A percentile compares a stretch with the other conserved stretches of the same genome.
These are phyloP conservation scores for Colletotrichum simmondsii DNA, from an alignment of 2,329 filamentous ascomycete genomes.

Conservation along the genomic window DNA sequence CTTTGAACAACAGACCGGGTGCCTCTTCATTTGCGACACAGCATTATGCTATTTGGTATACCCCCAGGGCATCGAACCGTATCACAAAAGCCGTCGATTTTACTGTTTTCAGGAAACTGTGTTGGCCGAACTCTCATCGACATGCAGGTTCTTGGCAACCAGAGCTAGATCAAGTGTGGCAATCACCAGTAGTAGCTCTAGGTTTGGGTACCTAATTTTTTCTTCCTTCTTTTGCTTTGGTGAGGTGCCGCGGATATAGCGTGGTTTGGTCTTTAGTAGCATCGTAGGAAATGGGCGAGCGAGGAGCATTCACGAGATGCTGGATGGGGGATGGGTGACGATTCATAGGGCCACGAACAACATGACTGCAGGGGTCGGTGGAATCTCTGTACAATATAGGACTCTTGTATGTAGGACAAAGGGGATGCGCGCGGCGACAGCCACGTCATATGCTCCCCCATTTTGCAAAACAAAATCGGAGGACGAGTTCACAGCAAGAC, in stretches of 20 bases:
- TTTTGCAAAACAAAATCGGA: background rate
- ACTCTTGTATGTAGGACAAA: slow-evolving; percentile 18
- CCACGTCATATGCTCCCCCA: background rate
- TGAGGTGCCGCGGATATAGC: slow-evolving; percentile 30
- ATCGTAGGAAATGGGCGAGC: slow-evolving; percentile 23
- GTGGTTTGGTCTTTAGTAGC: slow-evolving; percentile 34
- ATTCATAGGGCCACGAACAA: slow-evolving; percentile 23
- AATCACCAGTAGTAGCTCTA: slow-evolving; percentile 1
- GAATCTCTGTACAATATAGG: slow-evolving; percentile 29
- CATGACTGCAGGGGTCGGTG: slow-evolving; percentile 14
- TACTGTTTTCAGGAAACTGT: slow-evolving; percentile 31
- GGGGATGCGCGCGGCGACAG: background rate
- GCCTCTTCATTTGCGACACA: slow-evolving; percentile 29
- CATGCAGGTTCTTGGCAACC: slow-evolving; percentile 4
- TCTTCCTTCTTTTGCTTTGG: slow-evolving; percentile 16
- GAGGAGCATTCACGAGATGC: slow-evolving; percentile 27
- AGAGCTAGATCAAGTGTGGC: background rate
- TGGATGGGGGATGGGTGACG: slow-evolving; percentile 1
- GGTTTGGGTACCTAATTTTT: slow-evolving; percentile 32
- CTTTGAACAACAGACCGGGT: slow-evolving; percentile 2
- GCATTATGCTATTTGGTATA: slow-evolving; percentile 34
- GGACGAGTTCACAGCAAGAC: slow-evolving; percentile 10
- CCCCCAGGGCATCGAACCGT: slow-evolving; percentile 32
- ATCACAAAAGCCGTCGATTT: slow-evolving; percentile 36
- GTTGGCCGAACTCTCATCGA: slow-evolving; percentile 21